Evolutionary conservation across 2,329 filamentous ascomycete species (phyloP).

Genomic region (Immersiporthe knoxdaviesiana): DNA sequence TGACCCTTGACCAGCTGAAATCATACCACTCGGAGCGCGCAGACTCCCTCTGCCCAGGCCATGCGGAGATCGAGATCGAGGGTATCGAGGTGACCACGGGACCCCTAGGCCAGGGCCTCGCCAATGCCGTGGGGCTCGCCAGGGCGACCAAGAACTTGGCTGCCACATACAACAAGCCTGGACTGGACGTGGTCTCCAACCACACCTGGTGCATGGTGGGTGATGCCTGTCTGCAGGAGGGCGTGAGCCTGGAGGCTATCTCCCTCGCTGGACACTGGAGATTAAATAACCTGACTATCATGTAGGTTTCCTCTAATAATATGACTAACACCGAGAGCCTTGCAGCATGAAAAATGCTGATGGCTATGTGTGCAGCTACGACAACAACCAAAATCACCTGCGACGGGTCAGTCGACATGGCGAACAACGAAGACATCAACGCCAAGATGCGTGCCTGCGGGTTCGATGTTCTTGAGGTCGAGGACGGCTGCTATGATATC

Average conservation of each 20-base stretch:
- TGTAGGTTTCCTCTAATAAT: constrained; percentile 34
- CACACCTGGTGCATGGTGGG: constrained; percentile 59
- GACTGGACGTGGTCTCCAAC: constrained; percentile 51
- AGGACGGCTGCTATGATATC: constrained; percentile 53
- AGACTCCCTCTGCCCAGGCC: constrained; percentile 53
- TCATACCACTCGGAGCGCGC: constrained; percentile 49
- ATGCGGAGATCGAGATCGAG: constrained; percentile 58
- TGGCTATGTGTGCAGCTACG: constrained; percentile 42
- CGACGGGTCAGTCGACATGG: constrained; percentile 56
- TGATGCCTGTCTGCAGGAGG: constrained; percentile 60
- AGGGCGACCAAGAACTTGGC: constrained; percentile 58
- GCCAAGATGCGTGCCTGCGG: constrained; percentile 57
- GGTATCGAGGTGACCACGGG: constrained; percentile 62
- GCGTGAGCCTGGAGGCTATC: constrained; percentile 58
- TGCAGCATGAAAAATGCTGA: constrained; percentile 9
- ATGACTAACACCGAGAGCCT: too few species aligned
- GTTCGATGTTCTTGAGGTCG: constrained; percentile 56
- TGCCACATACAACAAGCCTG: constrained; percentile 54
- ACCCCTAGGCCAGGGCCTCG: constrained; percentile 59
- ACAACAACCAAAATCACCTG: constrained; percentile 63
- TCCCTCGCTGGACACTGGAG: constrained; percentile 55
- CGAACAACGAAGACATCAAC: constrained; percentile 58
- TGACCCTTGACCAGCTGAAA: constrained; percentile 57
- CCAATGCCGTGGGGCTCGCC: constrained; percentile 60
- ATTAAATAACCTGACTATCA: constrained; percentile 56